Evolutionary conservation across 345 rosid genomes (phyloP).

Genomic region (Reutealis trisperma): DNA sequence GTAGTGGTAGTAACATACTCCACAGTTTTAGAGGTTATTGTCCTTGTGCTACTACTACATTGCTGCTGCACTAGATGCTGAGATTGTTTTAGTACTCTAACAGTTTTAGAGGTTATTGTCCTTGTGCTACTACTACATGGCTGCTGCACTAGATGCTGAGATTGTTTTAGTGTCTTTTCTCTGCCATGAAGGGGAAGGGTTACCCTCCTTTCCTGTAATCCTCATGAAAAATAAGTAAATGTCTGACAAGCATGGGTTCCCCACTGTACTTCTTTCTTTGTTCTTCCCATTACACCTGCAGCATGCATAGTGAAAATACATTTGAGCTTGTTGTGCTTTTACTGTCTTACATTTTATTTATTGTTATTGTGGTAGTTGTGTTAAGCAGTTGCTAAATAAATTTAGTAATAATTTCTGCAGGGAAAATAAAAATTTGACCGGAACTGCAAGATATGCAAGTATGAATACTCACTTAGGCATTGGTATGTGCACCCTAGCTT

Average conservation of each 20-base stretch:
- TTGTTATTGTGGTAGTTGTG: neutral
- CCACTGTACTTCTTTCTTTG: too few species aligned
- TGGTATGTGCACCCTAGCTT: slow-evolving; percentile 40
- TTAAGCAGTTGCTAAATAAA: neutral
- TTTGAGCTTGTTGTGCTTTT: neutral
- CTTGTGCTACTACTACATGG: neutral
- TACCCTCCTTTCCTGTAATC: too few species aligned
- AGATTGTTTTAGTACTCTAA: neutral
- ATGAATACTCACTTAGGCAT: slow-evolving; percentile 96
- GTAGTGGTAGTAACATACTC: neutral
- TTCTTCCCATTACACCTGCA: too few species aligned
- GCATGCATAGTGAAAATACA: too few species aligned
- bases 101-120: neutral
- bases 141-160: neutral
- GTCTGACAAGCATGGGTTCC: too few species aligned
- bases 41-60: neutral
- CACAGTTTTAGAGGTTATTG: neutral
- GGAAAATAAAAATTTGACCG: slow-evolving; percentile 91
- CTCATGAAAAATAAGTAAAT: too few species aligned
- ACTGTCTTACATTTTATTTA: neutral
- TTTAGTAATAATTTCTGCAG: slow-evolving; percentile 35
- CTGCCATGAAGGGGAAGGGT: too few species aligned
- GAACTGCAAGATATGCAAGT: slow-evolving; percentile 97
- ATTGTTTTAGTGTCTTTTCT: neutral
- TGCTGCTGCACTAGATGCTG: neutral